Evolutionary conservation across 441 rosid species (phyloP).

Genomic region (Geranium incanum): DNA sequence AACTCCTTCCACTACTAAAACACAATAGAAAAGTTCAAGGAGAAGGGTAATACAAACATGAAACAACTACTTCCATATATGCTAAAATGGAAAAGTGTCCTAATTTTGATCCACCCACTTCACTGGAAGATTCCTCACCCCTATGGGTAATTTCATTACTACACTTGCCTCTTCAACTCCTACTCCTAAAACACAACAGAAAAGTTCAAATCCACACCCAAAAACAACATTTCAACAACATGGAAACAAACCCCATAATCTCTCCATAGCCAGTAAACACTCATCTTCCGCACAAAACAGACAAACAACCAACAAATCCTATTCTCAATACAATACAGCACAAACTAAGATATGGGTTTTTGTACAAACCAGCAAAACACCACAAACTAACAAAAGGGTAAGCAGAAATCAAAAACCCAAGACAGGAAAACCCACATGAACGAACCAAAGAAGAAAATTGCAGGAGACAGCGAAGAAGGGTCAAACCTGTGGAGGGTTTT

Average conservation of each 20-base stretch:
- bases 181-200: not conserved
- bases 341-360: not conserved
- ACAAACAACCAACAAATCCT: not conserved
- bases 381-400: constrained; percentile 10
- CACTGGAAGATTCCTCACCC: not conserved
- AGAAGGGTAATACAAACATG: not conserved
- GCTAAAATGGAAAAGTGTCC: not conserved
- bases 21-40: not conserved
- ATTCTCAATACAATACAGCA: not conserved
- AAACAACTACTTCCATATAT: not conserved
- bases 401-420: constrained; percentile 10
- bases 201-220: not conserved
- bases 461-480: not conserved
- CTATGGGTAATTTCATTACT: not conserved
- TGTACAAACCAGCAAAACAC: constrained; percentile 7
- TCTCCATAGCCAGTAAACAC: not conserved
- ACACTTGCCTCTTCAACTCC: not conserved
- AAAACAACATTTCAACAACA: not conserved
- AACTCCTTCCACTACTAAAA: no score
- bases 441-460: not conserved
- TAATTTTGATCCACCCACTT: not conserved
- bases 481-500: constrained; percentile 40
- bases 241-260: not conserved
- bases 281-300: not conserved
- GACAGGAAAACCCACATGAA: constrained; percentile 1